phyloP scores from a whole-genome alignment of 2,329 filamentous ascomycete genomes.

The Phaeosphaeriaceae sp. region DNA sequence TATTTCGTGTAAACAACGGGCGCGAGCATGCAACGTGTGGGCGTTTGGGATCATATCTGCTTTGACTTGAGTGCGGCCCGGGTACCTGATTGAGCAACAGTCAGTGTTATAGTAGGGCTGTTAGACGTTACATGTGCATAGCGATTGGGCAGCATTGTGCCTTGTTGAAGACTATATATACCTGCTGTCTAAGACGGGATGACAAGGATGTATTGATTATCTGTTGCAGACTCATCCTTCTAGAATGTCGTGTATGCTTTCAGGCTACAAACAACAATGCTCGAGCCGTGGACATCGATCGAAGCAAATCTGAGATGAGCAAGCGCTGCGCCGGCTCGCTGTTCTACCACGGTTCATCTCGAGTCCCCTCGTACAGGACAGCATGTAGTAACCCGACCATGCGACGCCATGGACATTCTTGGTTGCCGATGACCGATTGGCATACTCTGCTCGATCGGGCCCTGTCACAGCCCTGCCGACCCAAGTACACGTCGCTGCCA shows the following conservation, averaged over 20 bases:
- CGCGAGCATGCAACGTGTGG: constrained; percentile 30
- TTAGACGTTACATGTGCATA: constrained; percentile 11
- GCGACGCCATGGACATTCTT: neutral
- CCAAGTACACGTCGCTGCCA: constrained; percentile 6
- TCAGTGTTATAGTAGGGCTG: constrained; percentile 6
- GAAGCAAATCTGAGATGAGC: neutral
- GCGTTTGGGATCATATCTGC: constrained; percentile 23
- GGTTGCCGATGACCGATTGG: constrained; percentile 8
- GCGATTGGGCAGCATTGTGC: constrained; percentile 15
- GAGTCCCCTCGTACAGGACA: neutral
- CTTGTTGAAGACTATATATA: neutral
- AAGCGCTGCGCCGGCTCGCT: neutral
- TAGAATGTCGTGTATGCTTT: neutral
- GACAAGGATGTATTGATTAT: neutral
- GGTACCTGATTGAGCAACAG: constrained; percentile 10
- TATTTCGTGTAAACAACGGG: constrained; percentile 31
- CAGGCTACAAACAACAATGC: neutral
- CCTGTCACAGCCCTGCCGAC: constrained; percentile 4
- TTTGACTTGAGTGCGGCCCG: constrained; percentile 10
- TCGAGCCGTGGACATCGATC: neutral
- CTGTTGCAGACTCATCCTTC: neutral
- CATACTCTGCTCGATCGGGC: neutral
- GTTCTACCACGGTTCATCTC: neutral
- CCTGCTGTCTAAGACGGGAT: neutral
- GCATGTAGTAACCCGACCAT: neutral